Percentiles rank a stretch among this genome's conserved stretches.
Evolutionary conservation across 352 stramenopile genomes (phyloP).

Genomic region (Stramenopiles sp.): DNA sequence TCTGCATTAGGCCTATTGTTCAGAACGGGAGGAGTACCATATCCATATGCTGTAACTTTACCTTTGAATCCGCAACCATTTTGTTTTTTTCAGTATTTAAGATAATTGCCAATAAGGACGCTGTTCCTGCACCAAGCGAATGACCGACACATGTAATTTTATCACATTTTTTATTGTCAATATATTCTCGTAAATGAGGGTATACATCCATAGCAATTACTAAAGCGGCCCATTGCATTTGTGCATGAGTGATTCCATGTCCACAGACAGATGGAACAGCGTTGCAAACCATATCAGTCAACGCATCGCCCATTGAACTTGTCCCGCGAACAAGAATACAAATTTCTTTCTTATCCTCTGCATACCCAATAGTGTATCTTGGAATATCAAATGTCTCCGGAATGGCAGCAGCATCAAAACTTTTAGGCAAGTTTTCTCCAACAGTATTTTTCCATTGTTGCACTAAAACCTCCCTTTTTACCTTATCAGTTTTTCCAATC

Average conservation of each 20-base stretch:
- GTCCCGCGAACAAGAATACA: neutral
- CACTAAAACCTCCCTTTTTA: neutral
- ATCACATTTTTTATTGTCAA: neutral
- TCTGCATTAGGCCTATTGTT: neutral
- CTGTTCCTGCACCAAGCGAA: neutral
- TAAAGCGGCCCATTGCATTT: conserved; percentile 5
- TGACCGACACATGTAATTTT: conserved; percentile 8
- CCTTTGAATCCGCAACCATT: neutral
- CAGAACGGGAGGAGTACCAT: neutral
- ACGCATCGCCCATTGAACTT: neutral
- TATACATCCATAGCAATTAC: neutral
- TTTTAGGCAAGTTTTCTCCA: neutral
- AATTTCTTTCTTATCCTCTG: neutral
- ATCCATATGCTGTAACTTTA: neutral
- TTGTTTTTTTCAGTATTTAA: neutral
- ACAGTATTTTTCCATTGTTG: neutral
- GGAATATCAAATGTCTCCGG: neutral
- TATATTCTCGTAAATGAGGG: neutral
- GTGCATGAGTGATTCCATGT: neutral
- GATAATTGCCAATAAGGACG: neutral
- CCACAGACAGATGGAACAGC: neutral
- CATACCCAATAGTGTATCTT: neutral
- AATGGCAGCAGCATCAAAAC: neutral
- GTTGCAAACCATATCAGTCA: neutral
- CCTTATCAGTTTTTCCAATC: neutral